These are phyloP conservation scores for Acacia confusa DNA, from an alignment of 306 rosid species.

Conservation along the genomic window DNA sequence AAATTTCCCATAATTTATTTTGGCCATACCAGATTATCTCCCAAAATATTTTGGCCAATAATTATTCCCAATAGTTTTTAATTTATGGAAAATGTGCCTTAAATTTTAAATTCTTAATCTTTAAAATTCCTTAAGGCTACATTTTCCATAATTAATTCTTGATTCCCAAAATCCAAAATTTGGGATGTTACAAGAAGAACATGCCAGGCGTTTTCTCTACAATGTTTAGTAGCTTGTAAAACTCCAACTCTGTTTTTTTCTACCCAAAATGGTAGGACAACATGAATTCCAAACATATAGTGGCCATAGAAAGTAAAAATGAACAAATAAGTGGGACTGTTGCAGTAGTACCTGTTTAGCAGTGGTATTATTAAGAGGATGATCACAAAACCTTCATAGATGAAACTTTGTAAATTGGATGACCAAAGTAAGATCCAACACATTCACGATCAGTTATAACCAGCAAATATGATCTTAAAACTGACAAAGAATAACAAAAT, in stretches of 20 bases:
- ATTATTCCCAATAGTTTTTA: no score
- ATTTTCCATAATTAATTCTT: no score
- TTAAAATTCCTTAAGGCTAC: no score
- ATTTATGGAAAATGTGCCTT: no score
- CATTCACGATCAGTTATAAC: conserved; percentile 58
- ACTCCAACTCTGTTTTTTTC: conserved; percentile 81
- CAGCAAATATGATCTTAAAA: conserved; percentile 65
- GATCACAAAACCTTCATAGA: conserved; percentile 74
- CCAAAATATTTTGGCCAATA: no score
- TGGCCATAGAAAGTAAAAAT: conserved; percentile 8
- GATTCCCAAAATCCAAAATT: no score
- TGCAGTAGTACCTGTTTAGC: conserved; percentile 54
- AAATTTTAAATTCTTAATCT: no score
- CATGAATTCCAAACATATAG: conserved; percentile 20
- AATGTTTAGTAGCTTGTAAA: conserved; percentile 57
- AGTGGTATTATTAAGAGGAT: conserved; percentile 55
- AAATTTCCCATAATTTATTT: no score
- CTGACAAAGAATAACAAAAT: conserved; percentile 21
- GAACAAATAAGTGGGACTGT: not conserved
- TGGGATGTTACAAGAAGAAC: no score
- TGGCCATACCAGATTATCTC: no score
- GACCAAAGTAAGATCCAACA: conserved; percentile 75
- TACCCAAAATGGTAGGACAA: conserved; percentile 38
- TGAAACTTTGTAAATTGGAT: conserved; percentile 62
- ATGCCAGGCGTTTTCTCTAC: conserved; percentile 76